Evolutionary conservation across 768 basidiomycete species (phyloP), one percentile per base, ranked within the genome.

Genomic region (Tremella mesenterica): DNA sequence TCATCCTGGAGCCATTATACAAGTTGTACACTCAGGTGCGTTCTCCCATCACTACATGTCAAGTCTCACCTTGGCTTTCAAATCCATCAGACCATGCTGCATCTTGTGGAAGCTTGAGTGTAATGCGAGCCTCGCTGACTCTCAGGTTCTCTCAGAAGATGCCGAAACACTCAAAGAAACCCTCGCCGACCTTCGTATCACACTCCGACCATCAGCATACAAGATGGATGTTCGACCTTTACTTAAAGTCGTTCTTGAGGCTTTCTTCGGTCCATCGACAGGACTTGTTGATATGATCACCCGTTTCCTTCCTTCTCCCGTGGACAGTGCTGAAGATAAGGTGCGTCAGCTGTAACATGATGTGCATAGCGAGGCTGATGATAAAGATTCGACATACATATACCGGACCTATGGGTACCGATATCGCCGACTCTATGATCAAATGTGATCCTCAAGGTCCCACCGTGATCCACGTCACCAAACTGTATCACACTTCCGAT

Each of bases 141-240:
- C 46, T 9, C 81, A 91, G 70, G 93, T 96, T 3, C 77, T 99
- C 36, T 91, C 91, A 66, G 87, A 93, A 73, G 90, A 97, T 61
- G 85, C 87, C 0, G 91, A 88, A n/a, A 79, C 79, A 28, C 80
- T 99, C 30, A 85, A 84, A 70, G 79, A 78, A 53, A 99, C 93
- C 3, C 77, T 99, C 43, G 76, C 75, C 9, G 77, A 79, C 9
- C 79, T 99, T 29, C 82, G 83, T 1, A 97, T 99, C 65, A 77
- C 81, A 34, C 77, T 99, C 60, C 95, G 92, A 75, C 85, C 91
- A 0, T 79, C 90, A 28, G 85, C 88, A 81, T 99, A 85, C 80
- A 97, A 96, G 78, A 96, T 99, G 89, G 95, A 99, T 69, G 91
- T 91, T 4, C 78, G 93, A 51, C 95, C 95, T 2, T 76, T 99